phyloP scores from a whole-genome alignment of 2,329 filamentous ascomycete genomes.

The Myriosclerotinia duriaeana region DNA sequence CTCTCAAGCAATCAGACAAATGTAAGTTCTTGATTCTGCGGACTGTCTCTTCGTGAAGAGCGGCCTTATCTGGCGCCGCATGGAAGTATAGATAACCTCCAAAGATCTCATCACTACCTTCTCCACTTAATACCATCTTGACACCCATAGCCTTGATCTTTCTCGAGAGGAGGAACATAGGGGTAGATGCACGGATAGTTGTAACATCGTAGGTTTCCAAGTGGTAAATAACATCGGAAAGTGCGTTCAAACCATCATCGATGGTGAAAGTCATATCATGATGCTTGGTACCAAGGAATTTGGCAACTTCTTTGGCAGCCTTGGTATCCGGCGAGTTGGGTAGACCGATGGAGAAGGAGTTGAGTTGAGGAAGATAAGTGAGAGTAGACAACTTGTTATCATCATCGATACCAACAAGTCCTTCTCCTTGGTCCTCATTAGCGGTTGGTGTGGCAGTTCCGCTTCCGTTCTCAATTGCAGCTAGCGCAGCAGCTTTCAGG shows the following conservation, averaged over 20 bases:
- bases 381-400: slow-evolving; percentile 85
- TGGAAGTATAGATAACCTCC: slow-evolving; percentile 99
- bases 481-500: slow-evolving; percentile 64
- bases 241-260: slow-evolving; percentile 92
- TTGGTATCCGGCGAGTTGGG: slow-evolving; percentile 89
- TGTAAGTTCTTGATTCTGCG: slow-evolving; percentile 95
- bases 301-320: slow-evolving; percentile 88
- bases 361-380: slow-evolving; percentile 88
- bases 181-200: slow-evolving; percentile 95
- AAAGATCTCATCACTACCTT: slow-evolving; percentile 97
- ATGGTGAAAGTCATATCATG: slow-evolving; percentile 98
- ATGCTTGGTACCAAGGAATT: slow-evolving; percentile 96
- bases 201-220: slow-evolving; percentile 98
- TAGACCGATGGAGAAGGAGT: slow-evolving; percentile 98
- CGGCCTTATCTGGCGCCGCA: slow-evolving; percentile 82
- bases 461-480: slow-evolving; percentile 43
- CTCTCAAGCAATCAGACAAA: slow-evolving; percentile 90
- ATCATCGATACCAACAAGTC: slow-evolving; percentile 92
- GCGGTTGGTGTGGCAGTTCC: slow-evolving; percentile 48
- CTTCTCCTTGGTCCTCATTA: slow-evolving; percentile 61
- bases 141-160: slow-evolving; percentile 99
- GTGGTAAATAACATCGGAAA: slow-evolving; percentile 97
- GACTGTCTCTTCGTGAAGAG: slow-evolving; percentile 95
- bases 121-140: slow-evolving; percentile 98
- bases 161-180: slow-evolving; percentile 95